A percentile compares a stretch with the other conserved stretches of the same genome.
These are phyloP conservation scores for Microbotryomycetes sp. DNA, from an alignment of 1,284 basidiomycete species.

Conservation along the genomic window DNA sequence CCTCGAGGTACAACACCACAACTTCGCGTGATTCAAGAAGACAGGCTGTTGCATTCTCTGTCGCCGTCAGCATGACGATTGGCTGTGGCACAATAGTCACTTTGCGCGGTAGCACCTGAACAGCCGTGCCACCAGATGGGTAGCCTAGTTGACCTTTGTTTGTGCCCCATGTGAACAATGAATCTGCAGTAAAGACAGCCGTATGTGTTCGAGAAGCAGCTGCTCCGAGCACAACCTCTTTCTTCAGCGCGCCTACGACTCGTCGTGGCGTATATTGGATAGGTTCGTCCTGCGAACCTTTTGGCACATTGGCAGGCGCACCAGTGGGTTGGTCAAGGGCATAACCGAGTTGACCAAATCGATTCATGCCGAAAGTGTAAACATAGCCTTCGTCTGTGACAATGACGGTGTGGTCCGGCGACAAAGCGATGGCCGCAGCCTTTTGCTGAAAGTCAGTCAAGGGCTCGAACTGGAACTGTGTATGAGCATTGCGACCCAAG, in stretches of 20 bases:
- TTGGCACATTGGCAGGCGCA: slow-evolving; percentile 35
- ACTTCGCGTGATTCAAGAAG: slow-evolving; percentile 70
- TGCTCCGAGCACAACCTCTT: slow-evolving; percentile 70
- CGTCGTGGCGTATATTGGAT: slow-evolving; percentile 72
- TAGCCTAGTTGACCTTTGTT: slow-evolving; percentile 85
- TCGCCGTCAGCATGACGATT: slow-evolving; percentile 50
- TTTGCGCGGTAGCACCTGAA: slow-evolving; percentile 73
- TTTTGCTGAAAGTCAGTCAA: slow-evolving; percentile 57
- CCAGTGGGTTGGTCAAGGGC: slow-evolving; percentile 56
- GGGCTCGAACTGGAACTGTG: slow-evolving; percentile 64
- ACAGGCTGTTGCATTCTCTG: slow-evolving; percentile 65
- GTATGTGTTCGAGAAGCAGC: slow-evolving; percentile 83
- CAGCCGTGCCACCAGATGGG: slow-evolving; percentile 55
- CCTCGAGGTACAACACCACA: slow-evolving; percentile 72
- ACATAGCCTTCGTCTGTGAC: slow-evolving; percentile 75
- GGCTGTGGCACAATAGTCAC: slow-evolving; percentile 70
- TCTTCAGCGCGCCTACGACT: slow-evolving; percentile 70
- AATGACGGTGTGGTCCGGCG: slow-evolving; percentile 88
- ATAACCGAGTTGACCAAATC: slow-evolving; percentile 84
- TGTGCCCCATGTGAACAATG: slow-evolving; percentile 93
- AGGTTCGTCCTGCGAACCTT: slow-evolving; percentile 45
- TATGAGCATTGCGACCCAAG: slow-evolving; percentile 71
- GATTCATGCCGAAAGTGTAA: slow-evolving; percentile 83
- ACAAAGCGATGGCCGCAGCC: slow-evolving; percentile 64
- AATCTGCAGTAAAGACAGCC: slow-evolving; percentile 75